These are phyloP conservation scores for Camellia japonica DNA, from an alignment of 148 eudicot genomes.

Conservation along the genomic window DNA sequence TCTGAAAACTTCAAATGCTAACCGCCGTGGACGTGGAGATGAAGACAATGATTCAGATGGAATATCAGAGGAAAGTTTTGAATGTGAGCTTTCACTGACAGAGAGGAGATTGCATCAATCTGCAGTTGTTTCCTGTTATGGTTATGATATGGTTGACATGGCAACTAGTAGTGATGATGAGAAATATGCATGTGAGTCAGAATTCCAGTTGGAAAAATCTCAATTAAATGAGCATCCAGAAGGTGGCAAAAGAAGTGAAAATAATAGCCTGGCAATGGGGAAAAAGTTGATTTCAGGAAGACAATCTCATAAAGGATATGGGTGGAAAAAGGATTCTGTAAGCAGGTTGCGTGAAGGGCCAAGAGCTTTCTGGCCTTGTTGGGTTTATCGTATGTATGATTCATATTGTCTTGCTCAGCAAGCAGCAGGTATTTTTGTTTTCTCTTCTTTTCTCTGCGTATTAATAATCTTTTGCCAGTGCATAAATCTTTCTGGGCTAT, in stretches of 20 bases:
- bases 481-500: neutral
- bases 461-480: neutral
- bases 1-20: constrained; percentile 27
- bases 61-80: constrained; percentile 72
- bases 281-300: constrained; percentile 19
- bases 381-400: constrained; percentile 93
- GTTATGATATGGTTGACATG: constrained; percentile 37
- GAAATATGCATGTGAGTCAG: constrained; percentile 31
- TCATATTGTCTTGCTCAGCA: constrained; percentile 75
- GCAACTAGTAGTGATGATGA: constrained; percentile 78
- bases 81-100: constrained; percentile 57
- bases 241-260: constrained; percentile 24
- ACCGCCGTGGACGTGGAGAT: constrained; percentile 27
- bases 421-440: constrained; percentile 60
- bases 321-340: constrained; percentile 32
- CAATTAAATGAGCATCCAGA: constrained; percentile 25
- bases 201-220: constrained; percentile 34
- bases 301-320: constrained; percentile 26
- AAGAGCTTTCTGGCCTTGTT: constrained; percentile 82
- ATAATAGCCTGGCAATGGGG: constrained; percentile 26
- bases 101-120: constrained; percentile 75
- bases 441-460: neutral
- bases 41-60: constrained; percentile 68
- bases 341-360: constrained; percentile 48
- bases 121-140: constrained; percentile 45